These are phyloP conservation scores for Ogataea trehalophila DNA, from an alignment of 805 yeast species.

Conservation along the genomic window DNA sequence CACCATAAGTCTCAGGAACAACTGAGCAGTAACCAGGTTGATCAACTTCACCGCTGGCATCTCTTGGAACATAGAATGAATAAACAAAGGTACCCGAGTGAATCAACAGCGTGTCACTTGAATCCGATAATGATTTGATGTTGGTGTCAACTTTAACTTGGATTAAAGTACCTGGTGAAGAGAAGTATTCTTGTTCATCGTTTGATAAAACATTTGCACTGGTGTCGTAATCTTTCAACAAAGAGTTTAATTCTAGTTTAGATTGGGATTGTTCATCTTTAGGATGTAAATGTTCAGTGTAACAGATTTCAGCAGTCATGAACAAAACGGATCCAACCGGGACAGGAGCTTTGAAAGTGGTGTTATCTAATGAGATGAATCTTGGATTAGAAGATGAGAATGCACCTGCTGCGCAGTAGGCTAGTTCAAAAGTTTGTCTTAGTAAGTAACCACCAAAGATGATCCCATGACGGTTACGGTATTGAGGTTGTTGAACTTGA, in stretches of 20 bases:
- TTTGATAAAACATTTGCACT: conserved; percentile 51
- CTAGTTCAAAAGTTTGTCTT: conserved; percentile 90
- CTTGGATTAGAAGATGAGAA: conserved; percentile 82
- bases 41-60: conserved; percentile 34
- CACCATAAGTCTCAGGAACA: conserved; percentile 81
- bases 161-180: conserved; percentile 78
- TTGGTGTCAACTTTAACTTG: conserved; percentile 86
- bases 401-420: conserved; percentile 88
- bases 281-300: conserved; percentile 72
- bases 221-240: conserved; percentile 46
- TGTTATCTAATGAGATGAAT: conserved; percentile 84
- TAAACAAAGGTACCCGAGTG: conserved; percentile 86
- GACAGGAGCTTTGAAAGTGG: conserved; percentile 90
- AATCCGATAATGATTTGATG: conserved; percentile 52
- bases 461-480: conserved; percentile 91
- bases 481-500: conserved; percentile 93
- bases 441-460: conserved; percentile 92
- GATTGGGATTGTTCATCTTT: conserved; percentile 24
- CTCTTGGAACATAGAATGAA: conserved; percentile 79
- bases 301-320: conserved; percentile 76
- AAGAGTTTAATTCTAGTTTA: conserved; percentile 15
- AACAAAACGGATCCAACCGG: conserved; percentile 91
- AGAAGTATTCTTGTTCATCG: conserved; percentile 53
- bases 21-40: conserved; percentile 67
- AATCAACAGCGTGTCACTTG: conserved; percentile 50